Base-by-base conservation (phyloP, 1,139 yeast species). In the Saccharomyces hybrid region DNA sequence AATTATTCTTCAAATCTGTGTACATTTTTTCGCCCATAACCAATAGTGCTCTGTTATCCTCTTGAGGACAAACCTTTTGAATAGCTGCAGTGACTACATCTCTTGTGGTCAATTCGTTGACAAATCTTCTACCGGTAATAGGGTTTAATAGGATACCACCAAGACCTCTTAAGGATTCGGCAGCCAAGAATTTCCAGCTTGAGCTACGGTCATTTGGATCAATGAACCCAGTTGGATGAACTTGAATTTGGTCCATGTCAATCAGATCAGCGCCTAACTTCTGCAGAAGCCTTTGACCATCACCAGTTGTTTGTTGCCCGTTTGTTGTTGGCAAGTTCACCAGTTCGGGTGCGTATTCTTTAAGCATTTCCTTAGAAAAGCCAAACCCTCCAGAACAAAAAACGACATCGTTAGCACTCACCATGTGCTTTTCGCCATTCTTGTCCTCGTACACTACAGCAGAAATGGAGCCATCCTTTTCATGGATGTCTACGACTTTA, bases 201-300 rank as follows among this genome's bases (percentile, higher is more conserved):
- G 68, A 72, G n/a, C 66, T 63, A 19, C 74, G 76, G 60, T 84
- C 87, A 54, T 78, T 74, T 50, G 83, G 83, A 61, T 84, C 87
- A 57, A 87, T 78, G 62, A 87, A 78, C 0, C 95, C 95, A 7
- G 95, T 86, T 26, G 96, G 96, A 62, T 85, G 91, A 14, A 87
- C 85, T 70, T 87, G 95, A 46, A 86, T 82, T 68, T 86, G 84
- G 50, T 85, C 88, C 81, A 86, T 77, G 66, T 86, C 90, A 48
- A 85, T 79, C 47, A 86, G 79, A 42, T 78, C 72, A 9, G 88
- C 95, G 29, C 85, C 80, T 25, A 74, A 58, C 53, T 77, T 78
- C 68, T 80, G 76, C 57, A 84, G 73, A 54, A 87, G 75, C 55
- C 78, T 76, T 60, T 84, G 88, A 1, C 91, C 90, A 66, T 86